Base-by-base conservation (phyloP, 805 yeast genomes). In the Torulaspora microellipsoides region DNA sequence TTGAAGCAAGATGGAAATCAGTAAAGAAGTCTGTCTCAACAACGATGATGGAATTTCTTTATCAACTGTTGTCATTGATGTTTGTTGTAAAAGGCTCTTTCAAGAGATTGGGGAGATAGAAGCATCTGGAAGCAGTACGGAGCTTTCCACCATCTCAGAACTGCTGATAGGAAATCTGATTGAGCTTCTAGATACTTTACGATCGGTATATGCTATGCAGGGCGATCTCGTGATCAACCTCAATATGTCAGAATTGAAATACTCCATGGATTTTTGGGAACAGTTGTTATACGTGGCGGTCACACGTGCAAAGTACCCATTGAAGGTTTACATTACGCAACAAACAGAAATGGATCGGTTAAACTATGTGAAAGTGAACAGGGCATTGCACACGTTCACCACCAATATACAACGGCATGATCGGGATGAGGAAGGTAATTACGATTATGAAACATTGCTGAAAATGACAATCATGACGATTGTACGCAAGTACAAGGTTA, bases 201-300 rank as follows among this genome's bases (percentile, higher is more conserved):
- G 15, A 9, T 10, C 15, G 27, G 28, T 23, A n/a, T 25, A 32
- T 8, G 12, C 27, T 6, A 8, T 3, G 8, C 9, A 9, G 3
- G 23, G 20, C 29, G 27, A 34, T 28, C 15, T 25, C 13, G 31
- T 40, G 12, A 33, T 33, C 15, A 33, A 33, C 23, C 36, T 33
- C 9, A 33, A 17, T 12, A 33, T 33, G 36, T 15, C 23, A 9
- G 11, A 15, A 13, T 33, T 15, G 36, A 37, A 11, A 20, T 46
- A 38, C 27, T 39, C 45, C 17, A 9, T 40, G 9, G 33, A 37
- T 14, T 17, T 27, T 17, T 46, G 49, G 46, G 46, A 46, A 8
- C 37, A 36, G 25, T 27, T 32, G 15, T 39, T 46, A 8, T 46
- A 25, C 27, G 10, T 42, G 13, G 43, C 46, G 4, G 27, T 35